Conservation (phyloP, 345 rosid species). For the Hibiscus mutabilis region DNA sequence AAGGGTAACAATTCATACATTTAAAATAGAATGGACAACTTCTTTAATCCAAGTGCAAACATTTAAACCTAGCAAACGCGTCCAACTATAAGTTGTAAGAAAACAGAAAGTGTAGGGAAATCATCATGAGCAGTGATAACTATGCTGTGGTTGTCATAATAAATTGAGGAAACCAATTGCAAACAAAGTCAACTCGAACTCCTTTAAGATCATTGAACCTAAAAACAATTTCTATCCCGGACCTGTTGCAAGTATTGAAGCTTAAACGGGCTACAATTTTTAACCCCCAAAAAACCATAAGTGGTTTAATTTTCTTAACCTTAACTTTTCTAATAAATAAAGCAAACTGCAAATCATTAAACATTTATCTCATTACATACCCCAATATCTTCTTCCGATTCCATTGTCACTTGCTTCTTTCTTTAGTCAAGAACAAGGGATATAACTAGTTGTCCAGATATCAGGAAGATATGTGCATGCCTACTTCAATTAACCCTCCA, state of each 20-base stretch:
- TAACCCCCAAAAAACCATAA: not conserved
- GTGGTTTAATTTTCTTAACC: not conserved
- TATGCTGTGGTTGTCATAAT: not conserved
- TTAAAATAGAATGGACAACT: constrained; percentile 11
- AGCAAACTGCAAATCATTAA: constrained; percentile 2
- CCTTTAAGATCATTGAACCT: not conserved
- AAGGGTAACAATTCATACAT: constrained; percentile 8
- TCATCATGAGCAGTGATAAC: not conserved
- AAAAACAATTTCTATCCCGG: not conserved
- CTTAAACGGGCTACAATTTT: not conserved
- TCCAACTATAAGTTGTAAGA: not conserved
- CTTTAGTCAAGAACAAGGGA: constrained; percentile 14
- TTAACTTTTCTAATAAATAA: not conserved
- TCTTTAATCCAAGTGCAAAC: not conserved
- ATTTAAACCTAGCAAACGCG: not conserved
- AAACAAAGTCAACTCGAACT: not conserved
- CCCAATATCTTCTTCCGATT: constrained; percentile 55
- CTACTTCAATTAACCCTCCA: not conserved
- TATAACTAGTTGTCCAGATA: not conserved
- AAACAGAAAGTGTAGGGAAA: not conserved
- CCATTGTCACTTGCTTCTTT: constrained; percentile 36
- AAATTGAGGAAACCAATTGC: not conserved
- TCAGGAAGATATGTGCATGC: constrained; percentile 24
- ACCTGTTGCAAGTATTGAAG: not conserved
- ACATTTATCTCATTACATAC: constrained; percentile 24